A percentile compares a stretch with the other conserved stretches of the same genome.
Evolutionary conservation across 2,329 filamentous ascomycete genomes (phyloP).

Genomic region (Aspergillus sp.): DNA sequence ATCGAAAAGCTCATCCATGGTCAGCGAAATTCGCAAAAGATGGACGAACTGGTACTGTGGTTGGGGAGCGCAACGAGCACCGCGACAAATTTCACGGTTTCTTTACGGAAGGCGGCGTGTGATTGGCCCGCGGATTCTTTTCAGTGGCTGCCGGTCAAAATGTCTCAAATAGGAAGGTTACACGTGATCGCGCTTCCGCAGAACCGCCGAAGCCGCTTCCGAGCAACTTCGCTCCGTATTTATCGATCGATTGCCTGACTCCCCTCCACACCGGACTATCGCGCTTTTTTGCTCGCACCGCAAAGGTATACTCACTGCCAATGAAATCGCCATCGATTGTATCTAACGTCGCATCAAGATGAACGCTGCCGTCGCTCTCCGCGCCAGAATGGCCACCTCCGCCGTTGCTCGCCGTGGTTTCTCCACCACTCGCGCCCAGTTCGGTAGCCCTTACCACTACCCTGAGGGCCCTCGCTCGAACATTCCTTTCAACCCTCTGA

Average conservation of each 20-base stretch:
- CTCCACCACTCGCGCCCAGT: constrained; percentile 78
- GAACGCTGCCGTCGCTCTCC: constrained; percentile 62
- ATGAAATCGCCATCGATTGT: constrained; percentile 10
- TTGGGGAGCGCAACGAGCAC: constrained; percentile 14
- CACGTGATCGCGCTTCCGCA: constrained; percentile 12
- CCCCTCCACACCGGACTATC: constrained; percentile 10
- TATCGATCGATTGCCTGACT: constrained; percentile 17
- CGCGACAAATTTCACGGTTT: constrained; percentile 30
- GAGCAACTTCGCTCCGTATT: constrained; percentile 11
- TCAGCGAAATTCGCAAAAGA: constrained; percentile 15
- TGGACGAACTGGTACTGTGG: constrained; percentile 8
- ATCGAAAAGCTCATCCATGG: constrained; percentile 74
- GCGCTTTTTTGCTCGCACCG: constrained; percentile 6
- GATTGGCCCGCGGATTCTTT: constrained; percentile 9
- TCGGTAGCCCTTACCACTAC: constrained; percentile 95
- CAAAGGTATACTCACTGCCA: constrained; percentile 25
- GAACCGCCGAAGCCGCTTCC: constrained; percentile 6
- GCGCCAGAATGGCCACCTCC: constrained; percentile 57
- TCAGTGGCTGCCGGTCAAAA: constrained; percentile 14
- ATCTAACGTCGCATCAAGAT: constrained; percentile 57
- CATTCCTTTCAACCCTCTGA: constrained; percentile 94
- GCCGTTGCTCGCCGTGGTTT: constrained; percentile 85
- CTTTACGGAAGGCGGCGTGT: constrained; percentile 19
- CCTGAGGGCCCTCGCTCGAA: constrained; percentile 91
- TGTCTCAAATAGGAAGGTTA: not conserved